Conservation (phyloP, 257 asterid species). For the Scutellaria galericulata region DNA sequence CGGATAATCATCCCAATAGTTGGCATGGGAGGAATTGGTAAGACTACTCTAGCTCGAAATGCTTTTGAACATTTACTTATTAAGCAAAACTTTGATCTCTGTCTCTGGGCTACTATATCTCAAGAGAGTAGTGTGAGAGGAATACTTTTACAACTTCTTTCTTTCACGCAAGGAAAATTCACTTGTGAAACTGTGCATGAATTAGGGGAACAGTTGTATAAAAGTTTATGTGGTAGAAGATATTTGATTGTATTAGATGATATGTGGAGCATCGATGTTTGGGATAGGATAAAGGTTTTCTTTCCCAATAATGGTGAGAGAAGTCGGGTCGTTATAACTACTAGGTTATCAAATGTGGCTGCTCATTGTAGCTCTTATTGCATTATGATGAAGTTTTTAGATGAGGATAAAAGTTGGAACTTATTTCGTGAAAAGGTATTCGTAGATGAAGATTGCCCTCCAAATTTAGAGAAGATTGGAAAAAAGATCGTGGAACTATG, state of each 20-base stretch:
- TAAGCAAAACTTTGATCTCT: not conserved
- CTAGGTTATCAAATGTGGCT: not conserved
- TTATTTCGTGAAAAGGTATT: not conserved
- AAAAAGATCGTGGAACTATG: not conserved
- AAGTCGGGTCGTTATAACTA: constrained; percentile 15
- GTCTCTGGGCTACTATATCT: constrained; percentile 13
- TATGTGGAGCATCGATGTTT: constrained; percentile 14
- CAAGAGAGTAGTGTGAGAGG: not conserved
- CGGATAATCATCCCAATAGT: not conserved
- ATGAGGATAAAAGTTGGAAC: constrained; percentile 12
- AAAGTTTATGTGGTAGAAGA: not conserved
- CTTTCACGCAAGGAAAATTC: not conserved
- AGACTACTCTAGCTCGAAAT: constrained; percentile 15
- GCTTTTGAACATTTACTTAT: not conserved
- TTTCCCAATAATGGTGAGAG: not conserved
- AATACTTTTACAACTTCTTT: not conserved
- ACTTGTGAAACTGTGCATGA: not conserved
- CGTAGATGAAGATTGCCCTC: not conserved
- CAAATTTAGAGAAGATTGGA: not conserved
- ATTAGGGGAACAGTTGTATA: not conserved
- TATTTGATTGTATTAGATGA: not conserved
- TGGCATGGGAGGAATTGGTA: constrained; percentile 19
- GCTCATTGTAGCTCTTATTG: not conserved
- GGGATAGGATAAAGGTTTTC: constrained; percentile 1
- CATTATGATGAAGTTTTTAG: not conserved